Percentiles rank a stretch among this genome's conserved stretches.
phyloP scores from a whole-genome alignment of 306 rosid genomes.

The Dryas alaskensis region DNA sequence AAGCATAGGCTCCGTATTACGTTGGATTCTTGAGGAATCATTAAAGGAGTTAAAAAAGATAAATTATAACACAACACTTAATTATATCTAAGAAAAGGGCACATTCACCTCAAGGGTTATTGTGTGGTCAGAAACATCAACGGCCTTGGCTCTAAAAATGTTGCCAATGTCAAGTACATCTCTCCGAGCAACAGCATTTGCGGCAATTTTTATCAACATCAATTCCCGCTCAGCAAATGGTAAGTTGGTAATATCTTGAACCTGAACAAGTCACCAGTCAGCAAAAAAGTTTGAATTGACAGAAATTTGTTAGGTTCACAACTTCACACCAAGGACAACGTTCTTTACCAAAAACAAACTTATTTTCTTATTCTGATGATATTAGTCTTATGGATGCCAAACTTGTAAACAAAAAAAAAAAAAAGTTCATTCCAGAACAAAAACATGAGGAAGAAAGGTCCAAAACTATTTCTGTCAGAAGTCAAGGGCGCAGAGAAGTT shows the following conservation, averaged over 20 bases:
- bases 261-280: slow-evolving; percentile 37
- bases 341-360: neutral
- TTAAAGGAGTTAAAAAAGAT: too few relatives aligned
- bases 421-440: too few relatives aligned
- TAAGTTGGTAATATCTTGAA: slow-evolving; percentile 67
- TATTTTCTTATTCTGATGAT: too few relatives aligned
- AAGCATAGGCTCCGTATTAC: too few relatives aligned
- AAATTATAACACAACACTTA: neutral
- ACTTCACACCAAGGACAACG: neutral
- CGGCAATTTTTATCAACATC: slow-evolving; percentile 81
- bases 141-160: slow-evolving; percentile 77
- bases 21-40: too few relatives aligned
- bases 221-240: slow-evolving; percentile 88
- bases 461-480: neutral
- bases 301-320: neutral
- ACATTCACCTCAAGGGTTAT: slow-evolving; percentile 73
- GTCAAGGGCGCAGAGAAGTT: neutral
- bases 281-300: neutral
- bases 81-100: neutral
- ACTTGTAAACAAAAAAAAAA: too few relatives aligned
- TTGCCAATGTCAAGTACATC: slow-evolving; percentile 84
- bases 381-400: neutral
- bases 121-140: slow-evolving; percentile 82
- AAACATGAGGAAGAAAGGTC: neutral
- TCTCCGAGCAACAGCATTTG: slow-evolving; percentile 71